Evolutionary conservation across 257 asterid species (phyloP), one percentile per base, ranked within the genome.

Genomic region (Solanum chiquidenum): DNA sequence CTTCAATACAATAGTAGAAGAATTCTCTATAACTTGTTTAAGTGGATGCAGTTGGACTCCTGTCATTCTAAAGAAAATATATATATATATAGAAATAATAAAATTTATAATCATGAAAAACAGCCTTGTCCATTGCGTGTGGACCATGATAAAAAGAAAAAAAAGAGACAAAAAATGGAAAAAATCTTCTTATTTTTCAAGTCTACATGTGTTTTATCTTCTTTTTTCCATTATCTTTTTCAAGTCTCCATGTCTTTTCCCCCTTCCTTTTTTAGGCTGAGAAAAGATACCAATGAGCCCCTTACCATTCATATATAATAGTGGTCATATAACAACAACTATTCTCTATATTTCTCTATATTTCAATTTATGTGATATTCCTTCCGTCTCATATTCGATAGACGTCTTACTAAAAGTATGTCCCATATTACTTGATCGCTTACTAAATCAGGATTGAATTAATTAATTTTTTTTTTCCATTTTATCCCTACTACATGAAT

Each of bases 61-160:
- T 42, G 44, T 86, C 88, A 86, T 33, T 64, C 76, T 7, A 83
- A 13, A n/a, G 18, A 9, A 13, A n/a, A 12, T 21, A 13, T 60
- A 40, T 1, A 40, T 12, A 44, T 44, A 35, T 8, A 35, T 5
- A 64, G 9, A 64, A 18, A 38, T 21, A 44, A 62, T 21, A 46
- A 62, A 66, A 37, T 4, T 73, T 34, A 20, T 18, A 73, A 35
- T 9, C 16, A 74, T 74, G 33, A 27, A 68, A 60, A 38, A 35
- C 72, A 84, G 52, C 49, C n/a, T 38, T 33, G n/a, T 84, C 80
- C n/a, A 66, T 83, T 83, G 86, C 91, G 89, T 87, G 90, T 90
- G 90, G 91, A 87, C 88, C 89, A 58, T 46, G 46, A 40, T 29
- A 83, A 83, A 80, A 6, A 66, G 77, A 79, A 16, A 42, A 44